These are phyloP conservation scores for Cryptococcus hybrid DNA, from an alignment of 1,284 basidiomycete genomes.

Conservation along the genomic window DNA sequence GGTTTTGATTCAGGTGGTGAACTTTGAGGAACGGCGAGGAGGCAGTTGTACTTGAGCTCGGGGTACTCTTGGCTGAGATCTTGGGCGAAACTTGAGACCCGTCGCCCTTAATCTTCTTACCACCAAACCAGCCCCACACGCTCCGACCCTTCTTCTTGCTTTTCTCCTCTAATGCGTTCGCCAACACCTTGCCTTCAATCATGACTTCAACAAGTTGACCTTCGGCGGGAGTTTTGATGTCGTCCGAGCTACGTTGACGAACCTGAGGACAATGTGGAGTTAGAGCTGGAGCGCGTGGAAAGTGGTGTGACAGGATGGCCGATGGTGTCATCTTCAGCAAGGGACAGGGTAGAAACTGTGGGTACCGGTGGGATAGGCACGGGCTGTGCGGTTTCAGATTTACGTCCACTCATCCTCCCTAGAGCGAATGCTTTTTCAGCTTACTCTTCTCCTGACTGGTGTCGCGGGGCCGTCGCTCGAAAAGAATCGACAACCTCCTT, in stretches of 20 bases:
- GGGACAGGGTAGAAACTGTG: not conserved
- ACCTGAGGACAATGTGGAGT: conserved; percentile 18
- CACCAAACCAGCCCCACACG: conserved; percentile 7
- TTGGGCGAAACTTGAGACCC: not conserved
- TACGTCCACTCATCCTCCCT: conserved; percentile 5
- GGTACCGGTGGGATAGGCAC: not conserved
- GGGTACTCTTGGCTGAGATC: conserved; percentile 13
- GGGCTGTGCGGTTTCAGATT: not conserved
- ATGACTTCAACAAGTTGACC: conserved; percentile 13
- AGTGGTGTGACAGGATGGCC: conserved; percentile 17
- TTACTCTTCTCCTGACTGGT: conserved; percentile 10
- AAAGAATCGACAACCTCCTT: conserved; percentile 6
- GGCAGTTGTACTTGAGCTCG: conserved; percentile 17
- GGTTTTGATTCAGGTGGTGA: conserved; percentile 2
- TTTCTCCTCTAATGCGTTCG: conserved; percentile 21
- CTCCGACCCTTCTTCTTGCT: conserved; percentile 11
- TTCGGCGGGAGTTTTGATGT: conserved; percentile 32
- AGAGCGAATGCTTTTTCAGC: conserved; percentile 13
- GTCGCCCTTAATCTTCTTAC: conserved; percentile 12
- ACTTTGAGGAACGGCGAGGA: not conserved
- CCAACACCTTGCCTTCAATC: conserved; percentile 23
- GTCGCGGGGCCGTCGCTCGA: conserved; percentile 1
- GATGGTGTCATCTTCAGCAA: conserved; percentile 2
- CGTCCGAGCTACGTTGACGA: conserved; percentile 36
- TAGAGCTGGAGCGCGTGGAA: conserved; percentile 29